A percentile compares a stretch with the other conserved stretches of the same genome.
phyloP scores from a whole-genome alignment of 2,329 filamentous ascomycete genomes.

The Chrysoporthe austroafricana region DNA sequence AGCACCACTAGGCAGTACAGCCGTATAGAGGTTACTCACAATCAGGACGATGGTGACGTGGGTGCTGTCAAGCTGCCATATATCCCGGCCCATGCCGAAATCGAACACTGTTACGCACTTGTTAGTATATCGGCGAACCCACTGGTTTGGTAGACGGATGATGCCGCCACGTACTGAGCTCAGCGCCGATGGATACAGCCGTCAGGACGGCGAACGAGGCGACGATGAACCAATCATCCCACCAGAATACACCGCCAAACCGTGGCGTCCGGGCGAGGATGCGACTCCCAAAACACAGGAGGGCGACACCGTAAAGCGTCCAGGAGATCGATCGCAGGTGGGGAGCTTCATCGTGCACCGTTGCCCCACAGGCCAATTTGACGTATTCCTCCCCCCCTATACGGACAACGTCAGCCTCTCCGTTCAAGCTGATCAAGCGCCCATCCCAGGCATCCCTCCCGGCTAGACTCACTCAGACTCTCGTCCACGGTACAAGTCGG shows the following conservation, averaged over 20 bases:
- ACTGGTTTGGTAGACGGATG: not conserved
- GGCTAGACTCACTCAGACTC: slow-evolving; percentile 18
- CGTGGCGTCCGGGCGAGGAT: slow-evolving; percentile 28
- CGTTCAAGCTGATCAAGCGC: not conserved
- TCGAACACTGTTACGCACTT: slow-evolving; percentile 26
- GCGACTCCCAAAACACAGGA: slow-evolving; percentile 28
- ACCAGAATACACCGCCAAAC: slow-evolving; percentile 31
- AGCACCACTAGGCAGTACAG: not conserved
- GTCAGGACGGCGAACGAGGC: slow-evolving; percentile 31
- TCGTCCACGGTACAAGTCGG: slow-evolving; percentile 13
- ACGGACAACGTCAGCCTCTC: not conserved
- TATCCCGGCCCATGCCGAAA: slow-evolving; percentile 32
- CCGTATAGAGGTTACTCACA: slow-evolving; percentile 20
- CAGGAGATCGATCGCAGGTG: slow-evolving; percentile 28
- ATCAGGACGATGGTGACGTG: slow-evolving; percentile 30
- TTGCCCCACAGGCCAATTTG: slow-evolving; percentile 24
- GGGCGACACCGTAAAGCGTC: slow-evolving; percentile 29
- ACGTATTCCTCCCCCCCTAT: slow-evolving; percentile 26
- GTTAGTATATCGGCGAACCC: not conserved
- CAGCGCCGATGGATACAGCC: slow-evolving; percentile 30
- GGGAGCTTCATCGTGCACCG: slow-evolving; percentile 22
- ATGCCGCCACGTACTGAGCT: slow-evolving; percentile 27
- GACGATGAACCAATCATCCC: slow-evolving; percentile 34
- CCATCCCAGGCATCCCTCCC: too few species aligned
- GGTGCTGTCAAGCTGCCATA: slow-evolving; percentile 30